Evolutionary conservation across 805 yeast genomes (phyloP), one percentile per base, ranked within the genome.

Genomic region (Komagataella mondaviorum): DNA sequence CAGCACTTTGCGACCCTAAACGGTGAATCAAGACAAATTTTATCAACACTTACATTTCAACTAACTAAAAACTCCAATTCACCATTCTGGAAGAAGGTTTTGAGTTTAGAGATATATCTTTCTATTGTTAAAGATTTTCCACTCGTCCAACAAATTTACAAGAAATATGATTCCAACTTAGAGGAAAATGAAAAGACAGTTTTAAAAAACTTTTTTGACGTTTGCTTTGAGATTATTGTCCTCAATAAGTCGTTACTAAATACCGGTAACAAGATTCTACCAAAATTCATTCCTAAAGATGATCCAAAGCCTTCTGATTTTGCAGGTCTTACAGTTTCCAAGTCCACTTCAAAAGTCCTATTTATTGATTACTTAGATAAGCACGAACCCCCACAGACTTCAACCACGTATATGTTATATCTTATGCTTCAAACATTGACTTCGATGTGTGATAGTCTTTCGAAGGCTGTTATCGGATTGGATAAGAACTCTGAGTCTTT

Each of bases 291-390:
- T 12, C 57, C 51, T 17, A 53, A 52, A 23, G 39, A 16, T 46
- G 36, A n/a, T 23, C 45, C 51, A 6, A 20, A 56, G 1, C 50
- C 49, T 6, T 18, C 59, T 14, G 49, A 51, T 20, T 6, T 48
- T 7, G 47, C 20, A 14, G 61, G 70, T 0, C 65, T 82, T 24
- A 71, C 81, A 0, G 61, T 64, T 14, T 64, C 68, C 3, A 63
- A 62, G 8, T 76, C 86, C 0, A 60, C 70, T 2, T 64, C 76
- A 48, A 77, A 80, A 56, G 71, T 82, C 0, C 68, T 80, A 12
- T 75, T 80, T 52, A 70, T 90, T 30, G 96, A 91, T 52, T 76
- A 83, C 51, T 71, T 93, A 22, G 98, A 91, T 61, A 89, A 89
- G 59, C 57, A 69, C 0, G 95, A 86, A 23, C 82, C 96, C 0